A percentile compares a stretch with the other conserved stretches of the same genome.
phyloP scores from a whole-genome alignment of 139 green algal species.

The Chlorella sp. region DNA sequence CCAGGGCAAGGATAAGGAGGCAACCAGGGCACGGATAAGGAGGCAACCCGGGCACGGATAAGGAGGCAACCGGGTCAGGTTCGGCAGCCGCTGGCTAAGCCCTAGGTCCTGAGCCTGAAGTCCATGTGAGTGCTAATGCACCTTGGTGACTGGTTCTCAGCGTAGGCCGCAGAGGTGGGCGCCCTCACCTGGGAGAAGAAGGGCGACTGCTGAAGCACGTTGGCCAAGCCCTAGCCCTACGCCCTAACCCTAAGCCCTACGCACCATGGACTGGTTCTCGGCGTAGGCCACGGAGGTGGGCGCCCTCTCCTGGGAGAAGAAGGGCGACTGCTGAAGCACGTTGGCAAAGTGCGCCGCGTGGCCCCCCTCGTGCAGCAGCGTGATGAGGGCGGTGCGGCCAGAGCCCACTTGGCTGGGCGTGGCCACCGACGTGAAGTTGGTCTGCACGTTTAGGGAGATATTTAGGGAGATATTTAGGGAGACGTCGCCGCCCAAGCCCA shows the following conservation, averaged over 20 bases:
- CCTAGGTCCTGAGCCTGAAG: no score
- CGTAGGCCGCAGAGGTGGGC: constrained; percentile 55
- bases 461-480: background rate
- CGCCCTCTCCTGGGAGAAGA: constrained; percentile 68
- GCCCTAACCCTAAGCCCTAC: no score
- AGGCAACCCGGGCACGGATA: no score
- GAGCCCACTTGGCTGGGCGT: constrained; percentile 54
- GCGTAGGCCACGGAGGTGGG: constrained; percentile 60
- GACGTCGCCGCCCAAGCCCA: no score
- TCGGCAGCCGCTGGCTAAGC: no score
- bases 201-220: background rate
- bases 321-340: constrained; percentile 59
- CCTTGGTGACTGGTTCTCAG: constrained; percentile 55
- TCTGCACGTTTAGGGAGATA: constrained; percentile 14
- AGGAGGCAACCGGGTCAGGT: no score
- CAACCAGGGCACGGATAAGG: background rate
- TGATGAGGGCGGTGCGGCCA: constrained; percentile 68
- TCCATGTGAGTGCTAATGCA: no score
- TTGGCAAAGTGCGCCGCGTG: constrained; percentile 52
- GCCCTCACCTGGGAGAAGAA: constrained; percentile 69
- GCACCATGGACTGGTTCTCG: constrained; percentile 47
- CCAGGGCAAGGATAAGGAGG: background rate
- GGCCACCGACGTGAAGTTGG: constrained; percentile 78
- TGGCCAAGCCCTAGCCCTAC: no score
- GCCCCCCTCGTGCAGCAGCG: constrained; percentile 79